Percentiles rank a stretch among this genome's conserved stretches.
phyloP scores from a whole-genome alignment of 108 stramenopile species.

The Fragilariopsis cylindrus region DNA sequence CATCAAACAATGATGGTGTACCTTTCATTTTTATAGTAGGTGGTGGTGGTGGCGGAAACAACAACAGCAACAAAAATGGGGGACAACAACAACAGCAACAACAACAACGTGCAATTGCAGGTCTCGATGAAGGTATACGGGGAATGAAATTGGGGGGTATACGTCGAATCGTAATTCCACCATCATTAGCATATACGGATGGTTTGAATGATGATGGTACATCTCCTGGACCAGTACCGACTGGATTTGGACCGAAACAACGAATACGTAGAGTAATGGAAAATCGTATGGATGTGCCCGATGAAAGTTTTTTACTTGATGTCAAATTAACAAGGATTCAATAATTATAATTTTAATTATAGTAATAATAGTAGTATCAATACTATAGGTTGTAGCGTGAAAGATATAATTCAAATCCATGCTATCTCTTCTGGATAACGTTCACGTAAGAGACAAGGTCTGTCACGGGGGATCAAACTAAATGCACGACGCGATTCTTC shows the following conservation, averaged over 20 bases:
- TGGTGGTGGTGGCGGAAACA: conserved; percentile 16
- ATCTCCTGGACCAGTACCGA: conserved; percentile 34
- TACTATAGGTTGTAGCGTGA: no score
- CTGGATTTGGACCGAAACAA: conserved; percentile 40
- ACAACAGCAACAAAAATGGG: not conserved
- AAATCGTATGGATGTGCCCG: conserved; percentile 32
- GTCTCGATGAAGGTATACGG: conserved; percentile 40
- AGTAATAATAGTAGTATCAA: no score
- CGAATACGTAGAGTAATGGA: conserved; percentile 35
- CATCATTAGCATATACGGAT: conserved; percentile 29
- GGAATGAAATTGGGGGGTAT: conserved; percentile 59
- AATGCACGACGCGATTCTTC: no score
- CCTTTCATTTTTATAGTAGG: conserved; percentile 73
- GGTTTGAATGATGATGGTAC: conserved; percentile 22
- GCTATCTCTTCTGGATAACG: no score
- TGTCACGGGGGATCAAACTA: no score
- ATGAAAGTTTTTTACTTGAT: conserved; percentile 34
- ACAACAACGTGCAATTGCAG: conserved; percentile 7
- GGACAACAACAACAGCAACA: not conserved
- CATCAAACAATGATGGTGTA: conserved; percentile 33
- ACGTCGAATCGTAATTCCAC: conserved; percentile 59
- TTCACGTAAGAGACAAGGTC: no score
- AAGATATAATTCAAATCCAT: no score
- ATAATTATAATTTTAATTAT: not conserved
- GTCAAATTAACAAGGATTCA: conserved; percentile 26